Base-by-base conservation (phyloP, 2,329 filamentous ascomycete species). In the Westerdykella aurantiaca region DNA sequence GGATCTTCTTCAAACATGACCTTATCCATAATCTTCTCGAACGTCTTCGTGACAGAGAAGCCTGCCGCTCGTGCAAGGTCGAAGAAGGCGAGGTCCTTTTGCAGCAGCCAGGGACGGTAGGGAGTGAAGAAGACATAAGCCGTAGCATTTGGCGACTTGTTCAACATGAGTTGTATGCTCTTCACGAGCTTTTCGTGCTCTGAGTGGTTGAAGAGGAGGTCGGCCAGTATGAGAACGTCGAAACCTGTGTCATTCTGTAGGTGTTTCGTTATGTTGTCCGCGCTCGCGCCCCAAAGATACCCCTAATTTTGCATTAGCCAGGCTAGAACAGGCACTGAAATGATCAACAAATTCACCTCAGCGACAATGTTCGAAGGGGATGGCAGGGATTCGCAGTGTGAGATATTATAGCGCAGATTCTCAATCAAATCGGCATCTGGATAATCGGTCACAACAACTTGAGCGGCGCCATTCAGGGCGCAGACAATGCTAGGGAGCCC, bases 41-140 rank as follows among this genome's bases (percentile, higher is more conserved):
- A 73, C 29, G 95, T 76, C 72, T 91, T 88, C 51, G 83, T 82
- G 2, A 95, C 89, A 13, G 69, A 69, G 48, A 96, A 86, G 0
- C 88, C 89, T 39, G 73, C 76, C 41, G 79, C 78, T 46, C 79
- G 74, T 4, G 84, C 86, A 45, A 89, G 60, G 39, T 89, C 85
- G 61, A 96, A 96, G 71, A 96, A 96, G 4, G 78, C 79, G 63
- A 95, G 74, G 59, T 95, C 93, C 66, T 88, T 86, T 50, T 89
- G 78, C 57, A 86, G 75, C 60, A 96, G 73, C 90, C 90, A 96
- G 1, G 91, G 90, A 50, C 93, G 77, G 69, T 97, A 95, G 16
- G 88, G 90, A 0, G 90, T 95, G 71, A 96, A 97, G 67, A 96
- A 94, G 6, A 96, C 89, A 56, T 90, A 79, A 2, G 89, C 88